Evolutionary conservation across 2,329 filamentous ascomycete genomes (phyloP).

Genomic region (Aspergillus chevalieri): DNA sequence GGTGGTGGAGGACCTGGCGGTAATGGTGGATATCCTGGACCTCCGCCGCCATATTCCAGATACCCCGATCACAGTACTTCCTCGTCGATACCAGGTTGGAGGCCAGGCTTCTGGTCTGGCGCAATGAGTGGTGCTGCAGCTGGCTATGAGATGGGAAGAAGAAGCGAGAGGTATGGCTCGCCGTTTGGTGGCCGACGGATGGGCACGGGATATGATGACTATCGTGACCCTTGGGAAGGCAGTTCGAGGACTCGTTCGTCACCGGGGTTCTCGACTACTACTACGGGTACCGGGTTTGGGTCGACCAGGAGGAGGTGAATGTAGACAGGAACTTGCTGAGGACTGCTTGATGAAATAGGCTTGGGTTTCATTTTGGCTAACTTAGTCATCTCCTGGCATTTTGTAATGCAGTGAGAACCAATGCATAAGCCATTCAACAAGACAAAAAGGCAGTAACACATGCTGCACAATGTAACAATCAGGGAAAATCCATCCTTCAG

Average conservation of each 20-base stretch:
- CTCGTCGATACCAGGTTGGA: slow-evolving; percentile 28
- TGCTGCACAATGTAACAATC: background rate
- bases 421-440: background rate
- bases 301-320: slow-evolving; percentile 37
- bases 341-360: background rate
- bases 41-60: slow-evolving; percentile 37
- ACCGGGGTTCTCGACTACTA: slow-evolving; percentile 27
- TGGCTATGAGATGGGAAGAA: slow-evolving; percentile 37
- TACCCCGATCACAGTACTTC: slow-evolving; percentile 13
- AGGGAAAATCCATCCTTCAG: background rate
- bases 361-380: background rate
- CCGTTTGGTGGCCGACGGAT: slow-evolving; percentile 11
- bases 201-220: slow-evolving; percentile 9
- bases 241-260: slow-evolving; percentile 27
- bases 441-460: slow-evolving; percentile 4
- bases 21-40: slow-evolving; percentile 25
- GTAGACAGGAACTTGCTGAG: background rate
- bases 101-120: slow-evolving; percentile 45
- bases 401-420: background rate
- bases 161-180: slow-evolving; percentile 11
- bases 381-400: background rate
- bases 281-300: slow-evolving; percentile 41
- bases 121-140: slow-evolving; percentile 36
- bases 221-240: slow-evolving; percentile 26
- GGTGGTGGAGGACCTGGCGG: slow-evolving; percentile 29